These are phyloP conservation scores for Lodderomyces beijingensis DNA, from an alignment of 1,139 yeast species.

Conservation along the genomic window DNA sequence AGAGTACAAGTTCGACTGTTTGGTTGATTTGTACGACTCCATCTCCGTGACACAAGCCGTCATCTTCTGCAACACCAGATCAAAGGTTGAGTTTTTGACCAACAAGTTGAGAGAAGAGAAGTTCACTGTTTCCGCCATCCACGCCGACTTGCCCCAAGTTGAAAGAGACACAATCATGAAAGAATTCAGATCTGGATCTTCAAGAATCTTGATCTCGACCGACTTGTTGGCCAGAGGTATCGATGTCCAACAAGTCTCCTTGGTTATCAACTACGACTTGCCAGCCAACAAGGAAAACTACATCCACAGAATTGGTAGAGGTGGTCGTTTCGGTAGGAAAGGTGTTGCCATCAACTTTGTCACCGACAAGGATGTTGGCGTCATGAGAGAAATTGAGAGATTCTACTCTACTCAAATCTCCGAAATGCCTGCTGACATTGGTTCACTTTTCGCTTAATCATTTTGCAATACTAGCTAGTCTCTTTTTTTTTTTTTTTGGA, in stretches of 20 bases:
- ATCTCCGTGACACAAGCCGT: constrained; percentile 98
- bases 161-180: constrained; percentile 88
- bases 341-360: constrained; percentile 92
- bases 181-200: constrained; percentile 73
- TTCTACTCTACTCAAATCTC: constrained; percentile 95
- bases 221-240: constrained; percentile 99
- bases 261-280: constrained; percentile 88
- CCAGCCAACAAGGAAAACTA: constrained; percentile 86
- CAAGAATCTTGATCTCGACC: constrained; percentile 86
- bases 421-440: constrained; percentile 96
- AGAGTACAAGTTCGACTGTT: constrained; percentile 90
- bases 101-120: constrained; percentile 74
- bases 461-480: not conserved
- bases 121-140: constrained; percentile 91
- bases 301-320: constrained; percentile 90
- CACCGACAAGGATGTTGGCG: constrained; percentile 61
- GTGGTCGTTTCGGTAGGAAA: constrained; percentile 93
- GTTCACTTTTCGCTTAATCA: constrained; percentile 62
- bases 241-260: constrained; percentile 94
- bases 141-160: constrained; percentile 95
- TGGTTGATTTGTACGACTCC: constrained; percentile 95
- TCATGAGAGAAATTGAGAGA: constrained; percentile 66
- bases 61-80: constrained; percentile 88
- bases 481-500: not conserved
- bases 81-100: constrained; percentile 88